A percentile compares a stretch with the other conserved stretches of the same genome.
Conservation (phyloP, 495 filamentous ascomycete genomes). For the Xylaria telfairii region DNA sequence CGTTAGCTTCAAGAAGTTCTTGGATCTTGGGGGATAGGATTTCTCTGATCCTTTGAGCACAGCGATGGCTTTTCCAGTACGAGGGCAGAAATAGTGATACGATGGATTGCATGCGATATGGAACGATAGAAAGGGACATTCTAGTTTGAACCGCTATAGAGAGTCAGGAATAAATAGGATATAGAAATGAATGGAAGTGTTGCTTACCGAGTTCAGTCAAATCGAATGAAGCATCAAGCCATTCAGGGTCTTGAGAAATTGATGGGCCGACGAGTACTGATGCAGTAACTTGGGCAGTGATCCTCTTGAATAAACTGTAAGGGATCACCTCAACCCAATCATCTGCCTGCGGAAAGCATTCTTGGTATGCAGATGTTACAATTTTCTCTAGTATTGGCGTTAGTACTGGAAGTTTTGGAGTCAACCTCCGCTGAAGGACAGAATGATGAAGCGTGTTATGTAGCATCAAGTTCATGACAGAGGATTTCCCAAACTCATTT, state of each 20-base stretch:
- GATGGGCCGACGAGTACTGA: conserved; percentile 13
- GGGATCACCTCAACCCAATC: conserved; percentile 26
- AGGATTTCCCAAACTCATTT: conserved; percentile 25
- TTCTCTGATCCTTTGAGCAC: not conserved
- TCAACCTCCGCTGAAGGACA: conserved; percentile 26
- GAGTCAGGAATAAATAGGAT: not conserved
- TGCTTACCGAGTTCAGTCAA: conserved; percentile 24
- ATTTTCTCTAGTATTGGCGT: conserved; percentile 17
- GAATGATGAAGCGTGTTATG: conserved; percentile 23
- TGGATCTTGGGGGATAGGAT: conserved; percentile 16
- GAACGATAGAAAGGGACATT: not conserved
- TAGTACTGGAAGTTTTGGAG: conserved; percentile 19
- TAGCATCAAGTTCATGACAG: conserved; percentile 16
- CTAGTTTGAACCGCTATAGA: conserved; percentile 7
- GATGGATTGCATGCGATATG: not conserved
- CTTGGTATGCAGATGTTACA: not conserved
- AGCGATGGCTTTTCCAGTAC: conserved; percentile 5
- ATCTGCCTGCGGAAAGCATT: conserved; percentile 13
- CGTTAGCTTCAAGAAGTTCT: conserved; percentile 12
- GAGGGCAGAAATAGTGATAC: conserved; percentile 7
- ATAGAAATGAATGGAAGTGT: not conserved
- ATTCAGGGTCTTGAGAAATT: conserved; percentile 6
- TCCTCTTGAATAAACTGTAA: not conserved
- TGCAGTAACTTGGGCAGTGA: conserved; percentile 8
- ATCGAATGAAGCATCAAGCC: conserved; percentile 13